These are phyloP conservation scores for Quambalaria eucalypti DNA, from an alignment of 1,284 basidiomycete genomes.

Conservation along the genomic window DNA sequence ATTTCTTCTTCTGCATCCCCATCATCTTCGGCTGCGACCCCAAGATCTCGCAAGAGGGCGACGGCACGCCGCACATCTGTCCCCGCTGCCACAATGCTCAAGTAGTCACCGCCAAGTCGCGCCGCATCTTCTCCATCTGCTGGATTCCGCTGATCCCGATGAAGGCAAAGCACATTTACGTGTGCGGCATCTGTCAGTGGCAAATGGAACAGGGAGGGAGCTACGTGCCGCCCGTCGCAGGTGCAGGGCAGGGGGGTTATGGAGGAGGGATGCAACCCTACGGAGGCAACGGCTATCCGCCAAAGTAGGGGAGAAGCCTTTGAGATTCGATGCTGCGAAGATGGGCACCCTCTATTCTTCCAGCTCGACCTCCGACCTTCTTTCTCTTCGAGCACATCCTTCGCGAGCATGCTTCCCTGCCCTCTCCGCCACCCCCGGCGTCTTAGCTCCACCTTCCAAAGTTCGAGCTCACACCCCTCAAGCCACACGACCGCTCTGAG, in stretches of 20 bases:
- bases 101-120: constrained; percentile 36
- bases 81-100: constrained; percentile 44
- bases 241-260: constrained; percentile 14
- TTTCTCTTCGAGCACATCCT: too few relatives aligned
- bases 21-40: constrained; percentile 34
- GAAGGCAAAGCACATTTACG: constrained; percentile 31
- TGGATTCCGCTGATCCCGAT: constrained; percentile 41
- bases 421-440: too few relatives aligned
- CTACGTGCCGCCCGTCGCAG: constrained; percentile 30
- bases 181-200: constrained; percentile 45
- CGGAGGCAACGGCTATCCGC: constrained; percentile 29
- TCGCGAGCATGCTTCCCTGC: too few relatives aligned
- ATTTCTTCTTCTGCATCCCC: background rate
- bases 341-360: too few relatives aligned
- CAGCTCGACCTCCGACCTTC: too few relatives aligned
- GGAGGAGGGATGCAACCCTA: constrained; percentile 21
- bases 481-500: too few relatives aligned
- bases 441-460: too few relatives aligned
- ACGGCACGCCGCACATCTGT: constrained; percentile 34
- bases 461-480: too few relatives aligned
- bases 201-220: constrained; percentile 26
- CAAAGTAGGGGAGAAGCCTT: constrained; percentile 1
- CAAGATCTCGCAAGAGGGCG: constrained; percentile 43
- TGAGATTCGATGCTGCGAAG: too few relatives aligned
- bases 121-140: constrained; percentile 43